Conservation (phyloP, 495 filamentous ascomycete genomes). For the Penicillium mononematosum region DNA sequence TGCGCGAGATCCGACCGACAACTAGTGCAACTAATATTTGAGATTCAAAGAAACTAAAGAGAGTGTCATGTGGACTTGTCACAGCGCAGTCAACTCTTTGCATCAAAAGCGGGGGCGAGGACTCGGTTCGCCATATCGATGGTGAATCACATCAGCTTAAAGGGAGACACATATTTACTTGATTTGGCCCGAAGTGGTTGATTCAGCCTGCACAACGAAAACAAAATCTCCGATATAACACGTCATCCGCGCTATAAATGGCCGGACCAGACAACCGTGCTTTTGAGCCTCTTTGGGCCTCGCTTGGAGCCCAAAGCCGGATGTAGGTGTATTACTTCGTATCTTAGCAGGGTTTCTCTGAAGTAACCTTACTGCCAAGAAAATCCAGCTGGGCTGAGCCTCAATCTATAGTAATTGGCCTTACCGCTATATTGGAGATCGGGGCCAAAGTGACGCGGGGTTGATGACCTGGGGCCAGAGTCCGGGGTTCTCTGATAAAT, state of each 20-base stretch:
- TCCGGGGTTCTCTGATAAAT: neutral
- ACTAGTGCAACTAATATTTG: slow-evolving; percentile 1
- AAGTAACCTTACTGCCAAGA: neutral
- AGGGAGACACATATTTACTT: neutral
- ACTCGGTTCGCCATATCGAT: neutral
- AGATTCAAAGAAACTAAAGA: slow-evolving; percentile 6
- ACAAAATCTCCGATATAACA: slow-evolving; percentile 5
- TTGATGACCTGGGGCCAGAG: neutral
- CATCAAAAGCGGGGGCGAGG: neutral
- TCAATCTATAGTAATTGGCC: slow-evolving; percentile 2
- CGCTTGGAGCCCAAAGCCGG: neutral
- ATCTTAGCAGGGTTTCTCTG: neutral
- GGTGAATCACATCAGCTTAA: neutral
- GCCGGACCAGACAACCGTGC: neutral
- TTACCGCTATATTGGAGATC: slow-evolving; percentile 6
- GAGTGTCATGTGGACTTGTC: neutral
- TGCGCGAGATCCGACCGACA: neutral
- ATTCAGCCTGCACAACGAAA: neutral
- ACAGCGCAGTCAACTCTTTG: neutral
- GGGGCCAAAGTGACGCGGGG: neutral
- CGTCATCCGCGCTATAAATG: neutral
- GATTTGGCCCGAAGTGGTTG: neutral
- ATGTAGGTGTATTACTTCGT: neutral
- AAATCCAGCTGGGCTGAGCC: neutral
- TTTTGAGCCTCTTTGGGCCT: slow-evolving; percentile 5